Base-by-base conservation (phyloP, 2,329 filamentous ascomycete species). In the Claviceps lovelessii region DNA sequence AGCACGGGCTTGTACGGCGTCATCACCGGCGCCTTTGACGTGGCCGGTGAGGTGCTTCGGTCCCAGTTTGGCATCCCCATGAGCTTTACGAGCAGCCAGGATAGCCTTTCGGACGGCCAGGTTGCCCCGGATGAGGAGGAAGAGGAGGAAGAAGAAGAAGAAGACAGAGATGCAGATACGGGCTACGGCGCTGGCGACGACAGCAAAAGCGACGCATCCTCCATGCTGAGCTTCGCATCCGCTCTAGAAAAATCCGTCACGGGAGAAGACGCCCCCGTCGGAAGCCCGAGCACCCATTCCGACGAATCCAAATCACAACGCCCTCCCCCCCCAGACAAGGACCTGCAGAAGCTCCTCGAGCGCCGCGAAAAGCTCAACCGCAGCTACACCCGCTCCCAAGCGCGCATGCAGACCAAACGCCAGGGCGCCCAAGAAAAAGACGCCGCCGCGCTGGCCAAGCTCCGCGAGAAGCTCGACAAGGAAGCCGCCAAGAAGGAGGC, bases 401-500 rank as follows among this genome's bases (percentile, higher is more conserved):
- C 78, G 57, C 78, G 74, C 48, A 66, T 71, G 39, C 61, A 68
- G 35, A 70, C 65, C 31, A 75, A 74, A 57, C 71, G 72, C 19
- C 67, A 69, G 11, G 77, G 78, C 39, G 73, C 73, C 56, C 68
- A 75, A 58, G 70, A 72, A 51, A 71, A 77, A 55, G 78, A 84
- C 49, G 72, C 71, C 51, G 67, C 71, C 1, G 72, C 73, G 1
- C 58, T 81, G 5, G 73, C 76, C 35, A 85, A 81, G 64, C 73
- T 81, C 8, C 76, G 77, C 35, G 80, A 84, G 63, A 83, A 79
- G 62, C 81, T 86, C 65, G 77, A 81, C 49, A 74, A 72, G 50
- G 81, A 85, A 59, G 65, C 83, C 0, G 77, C 79, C 47, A 86
- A 84, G 63, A 79, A 84, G 53, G 79, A 85, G 60, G 82, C 82